Percentiles rank a stretch among this genome's conserved stretches.
Conservation (phyloP, 257 asterid genomes). For the Ocimum tenuiflorum region DNA sequence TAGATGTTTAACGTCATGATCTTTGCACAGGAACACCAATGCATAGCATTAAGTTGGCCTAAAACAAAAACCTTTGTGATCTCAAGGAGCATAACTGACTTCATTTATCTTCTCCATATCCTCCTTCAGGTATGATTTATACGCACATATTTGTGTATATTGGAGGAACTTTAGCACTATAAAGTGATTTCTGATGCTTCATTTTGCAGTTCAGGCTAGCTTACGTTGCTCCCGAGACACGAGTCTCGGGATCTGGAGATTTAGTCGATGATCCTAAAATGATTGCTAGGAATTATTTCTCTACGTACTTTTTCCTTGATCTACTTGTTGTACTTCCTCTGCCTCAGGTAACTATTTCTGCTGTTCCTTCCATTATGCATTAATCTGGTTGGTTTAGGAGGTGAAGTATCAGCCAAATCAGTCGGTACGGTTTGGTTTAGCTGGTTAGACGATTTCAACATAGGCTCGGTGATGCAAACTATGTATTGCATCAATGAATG, state of each 20-base stretch:
- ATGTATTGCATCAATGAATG: too few species aligned
- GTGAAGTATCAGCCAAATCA: too few species aligned
- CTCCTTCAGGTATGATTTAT: not conserved
- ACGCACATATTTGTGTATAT: not conserved
- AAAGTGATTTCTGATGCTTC: not conserved
- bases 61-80: not conserved
- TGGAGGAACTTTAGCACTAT: not conserved
- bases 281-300: constrained; percentile 63
- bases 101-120: not conserved
- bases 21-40: not conserved
- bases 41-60: not conserved
- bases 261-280: constrained; percentile 63
- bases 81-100: not conserved
- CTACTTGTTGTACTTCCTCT: constrained; percentile 65
- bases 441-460: too few species aligned
- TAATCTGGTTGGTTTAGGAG: too few species aligned
- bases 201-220: constrained; percentile 82
- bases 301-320: constrained; percentile 53
- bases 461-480: too few species aligned
- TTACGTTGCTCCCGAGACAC: constrained; percentile 76
- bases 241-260: constrained; percentile 83
- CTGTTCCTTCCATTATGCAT: not conserved
- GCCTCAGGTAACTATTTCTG: constrained; percentile 52
- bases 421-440: too few species aligned
- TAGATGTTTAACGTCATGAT: not conserved